Base-by-base conservation (phyloP, 2,329 filamentous ascomycete species). In the Aspergillus puulaauensis region DNA sequence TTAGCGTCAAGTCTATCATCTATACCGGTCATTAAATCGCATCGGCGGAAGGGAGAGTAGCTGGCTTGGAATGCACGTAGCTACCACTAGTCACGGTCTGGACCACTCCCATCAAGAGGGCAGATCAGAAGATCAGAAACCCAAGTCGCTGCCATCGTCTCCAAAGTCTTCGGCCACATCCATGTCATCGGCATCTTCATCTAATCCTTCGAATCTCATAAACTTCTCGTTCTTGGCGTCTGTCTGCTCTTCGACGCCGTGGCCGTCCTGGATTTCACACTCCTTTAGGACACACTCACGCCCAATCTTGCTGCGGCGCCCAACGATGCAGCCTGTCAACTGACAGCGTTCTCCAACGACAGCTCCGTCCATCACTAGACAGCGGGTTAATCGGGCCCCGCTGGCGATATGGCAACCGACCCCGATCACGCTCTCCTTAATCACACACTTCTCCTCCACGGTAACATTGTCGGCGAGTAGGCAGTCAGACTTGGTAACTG, bases 371-470 rank as follows among this genome's bases (percentile, higher is more conserved):
- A 98, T 97, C 19, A 98, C 78, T 48, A 98, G 76, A 74, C 93
- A 98, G 63, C 93, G 85, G n/a, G 86, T 87, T 45, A 99, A 77
- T 64, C 93, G 90, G 31, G 90, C 91, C n/a, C 92, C 91, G 65
- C 89, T 87, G 61, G 88, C 87, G 63, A 99, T 93, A 67, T 90
- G 88, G 72, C 91, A 96, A 66, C 91, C 91, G 4, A 90, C 86
- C 3, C 95, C 95, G 41, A 99, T 86, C 31, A 97, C 91, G 39
- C 83, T 89, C 74, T 96, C 91, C 74, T 96, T 97, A 77, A 99
- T 90, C n/a, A 92, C 89, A 23, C 86, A 88, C 72, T 93, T 93
- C 67, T 93, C 90, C 69, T 93, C 90, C 0, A 98, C 87, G 1
- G 87, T 91, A 41, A 96, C 91, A 68, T 97, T 97, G 57, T 93